These are phyloP conservation scores for Mycena floridula DNA, from an alignment of 768 basidiomycete species.

Conservation along the genomic window DNA sequence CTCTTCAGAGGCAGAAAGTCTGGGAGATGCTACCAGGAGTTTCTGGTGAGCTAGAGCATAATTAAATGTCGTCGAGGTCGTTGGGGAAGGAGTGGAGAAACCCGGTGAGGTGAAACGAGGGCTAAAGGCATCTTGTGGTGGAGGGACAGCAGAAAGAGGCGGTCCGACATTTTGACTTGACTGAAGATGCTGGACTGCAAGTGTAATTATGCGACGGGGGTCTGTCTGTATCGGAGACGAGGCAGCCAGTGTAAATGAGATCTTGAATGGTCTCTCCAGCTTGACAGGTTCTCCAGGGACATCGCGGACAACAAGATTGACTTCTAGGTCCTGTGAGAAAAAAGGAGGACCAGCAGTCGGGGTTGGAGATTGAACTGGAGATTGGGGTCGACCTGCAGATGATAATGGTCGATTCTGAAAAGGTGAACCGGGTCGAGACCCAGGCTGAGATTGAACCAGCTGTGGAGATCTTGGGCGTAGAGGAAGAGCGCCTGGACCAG, in stretches of 20 bases:
- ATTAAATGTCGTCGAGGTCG: constrained; percentile 41
- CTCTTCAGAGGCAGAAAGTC: constrained; percentile 16
- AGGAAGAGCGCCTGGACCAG: constrained; percentile 28
- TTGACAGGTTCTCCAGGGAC: constrained; percentile 37
- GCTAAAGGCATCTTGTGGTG: constrained; percentile 20
- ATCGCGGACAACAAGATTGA: constrained; percentile 49
- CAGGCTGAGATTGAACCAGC: constrained; percentile 43
- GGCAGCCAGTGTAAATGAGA: constrained; percentile 48
- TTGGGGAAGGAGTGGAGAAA: constrained; percentile 46
- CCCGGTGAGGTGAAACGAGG: constrained; percentile 42
- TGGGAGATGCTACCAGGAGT: constrained; percentile 36
- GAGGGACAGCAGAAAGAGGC: constrained; percentile 15
- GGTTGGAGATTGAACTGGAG: constrained; percentile 15
- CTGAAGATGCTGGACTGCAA: constrained; percentile 66
- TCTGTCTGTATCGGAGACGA: constrained; percentile 36
- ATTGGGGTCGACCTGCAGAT: constrained; percentile 26
- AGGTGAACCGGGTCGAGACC: constrained; percentile 40
- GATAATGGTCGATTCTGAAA: constrained; percentile 38
- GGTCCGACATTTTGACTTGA: constrained; percentile 25
- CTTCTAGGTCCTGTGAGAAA: constrained; percentile 37
- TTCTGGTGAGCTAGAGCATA: constrained; percentile 48
- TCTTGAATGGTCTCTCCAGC: constrained; percentile 54
- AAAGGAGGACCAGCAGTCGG: constrained; percentile 9
- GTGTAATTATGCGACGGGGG: constrained; percentile 33
- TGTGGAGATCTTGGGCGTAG: constrained; percentile 58